A percentile compares a stretch with the other conserved stretches of the same genome.
phyloP scores from a whole-genome alignment of 2,329 filamentous ascomycete species.

The Diplodia mutila region DNA sequence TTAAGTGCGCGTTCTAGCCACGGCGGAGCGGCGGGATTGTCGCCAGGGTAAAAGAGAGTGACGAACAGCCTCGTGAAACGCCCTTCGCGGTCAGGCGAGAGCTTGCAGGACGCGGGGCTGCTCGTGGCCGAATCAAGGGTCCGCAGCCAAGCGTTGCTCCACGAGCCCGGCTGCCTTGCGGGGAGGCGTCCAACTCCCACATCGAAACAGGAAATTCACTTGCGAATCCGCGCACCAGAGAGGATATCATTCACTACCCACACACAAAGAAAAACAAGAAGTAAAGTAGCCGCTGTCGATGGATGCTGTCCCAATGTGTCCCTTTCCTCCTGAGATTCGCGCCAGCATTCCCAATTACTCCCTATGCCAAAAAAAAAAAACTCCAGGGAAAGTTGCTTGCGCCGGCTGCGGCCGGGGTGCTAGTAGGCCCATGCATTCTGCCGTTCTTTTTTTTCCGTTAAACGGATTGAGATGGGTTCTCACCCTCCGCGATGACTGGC shows the following conservation, averaged over 20 bases:
- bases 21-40: neutral
- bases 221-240: neutral
- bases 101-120: neutral
- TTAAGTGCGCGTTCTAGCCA: neutral
- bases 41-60: neutral
- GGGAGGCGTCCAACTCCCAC: neutral
- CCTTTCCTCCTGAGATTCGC: slow-evolving; percentile 13
- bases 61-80: neutral
- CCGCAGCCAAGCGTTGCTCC: neutral
- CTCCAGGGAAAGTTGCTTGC: slow-evolving; percentile 11
- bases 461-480: slow-evolving; percentile 45
- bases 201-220: slow-evolving; percentile 8
- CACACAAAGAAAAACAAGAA: slow-evolving; percentile 13
- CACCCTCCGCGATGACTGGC: slow-evolving; percentile 84
- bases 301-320: slow-evolving; percentile 16
- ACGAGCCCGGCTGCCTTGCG: slow-evolving; percentile 11
- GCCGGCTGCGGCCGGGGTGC: neutral
- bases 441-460: slow-evolving; percentile 3
- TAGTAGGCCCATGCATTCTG: neutral
- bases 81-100: neutral
- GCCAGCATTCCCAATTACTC: slow-evolving; percentile 22
- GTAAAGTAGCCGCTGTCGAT: slow-evolving; percentile 18
- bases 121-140: slow-evolving; percentile 7
- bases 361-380: slow-evolving; percentile 10
- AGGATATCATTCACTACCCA: slow-evolving; percentile 24